These are phyloP conservation scores for Thelonectria blattea DNA, from an alignment of 2,329 filamentous ascomycete species.

Conservation along the genomic window DNA sequence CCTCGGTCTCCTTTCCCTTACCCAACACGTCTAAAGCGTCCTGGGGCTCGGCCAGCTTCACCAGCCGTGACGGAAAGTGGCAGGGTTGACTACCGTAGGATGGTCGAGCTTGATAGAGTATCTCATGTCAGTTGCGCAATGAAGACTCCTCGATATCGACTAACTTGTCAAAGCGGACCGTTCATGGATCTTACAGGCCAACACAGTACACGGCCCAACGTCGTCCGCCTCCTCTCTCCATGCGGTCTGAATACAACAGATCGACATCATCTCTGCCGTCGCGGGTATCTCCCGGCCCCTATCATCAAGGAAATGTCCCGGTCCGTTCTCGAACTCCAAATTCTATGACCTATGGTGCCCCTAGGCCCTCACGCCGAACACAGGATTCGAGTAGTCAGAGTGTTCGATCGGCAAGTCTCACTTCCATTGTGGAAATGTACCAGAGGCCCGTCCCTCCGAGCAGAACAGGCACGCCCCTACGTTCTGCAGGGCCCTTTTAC, in stretches of 20 bases:
- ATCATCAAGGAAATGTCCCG: not conserved
- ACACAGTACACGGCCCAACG: conserved; percentile 44
- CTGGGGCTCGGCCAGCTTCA: conserved; percentile 56
- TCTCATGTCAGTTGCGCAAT: conserved; percentile 49
- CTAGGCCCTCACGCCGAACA: conserved; percentile 42
- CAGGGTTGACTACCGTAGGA: conserved; percentile 55
- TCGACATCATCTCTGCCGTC: conserved; percentile 49
- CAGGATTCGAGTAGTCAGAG: conserved; percentile 45
- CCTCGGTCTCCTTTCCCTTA: conserved; percentile 66
- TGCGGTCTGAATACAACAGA: conserved; percentile 49
- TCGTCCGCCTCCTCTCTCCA: conserved; percentile 46
- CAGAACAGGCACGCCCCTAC: conserved; percentile 37
- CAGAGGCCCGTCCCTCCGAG: conserved; percentile 38
- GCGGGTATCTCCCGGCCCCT: conserved; percentile 31
- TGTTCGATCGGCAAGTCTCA: conserved; percentile 54
- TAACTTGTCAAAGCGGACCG: conserved; percentile 48
- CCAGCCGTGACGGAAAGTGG: conserved; percentile 57
- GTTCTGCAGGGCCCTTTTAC: conserved; percentile 49
- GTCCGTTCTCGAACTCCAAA: conserved; percentile 45
- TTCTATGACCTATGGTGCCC: conserved; percentile 38
- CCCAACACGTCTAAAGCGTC: conserved; percentile 61
- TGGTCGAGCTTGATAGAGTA: conserved; percentile 56
- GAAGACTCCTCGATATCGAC: not conserved
- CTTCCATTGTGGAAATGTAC: conserved; percentile 59
- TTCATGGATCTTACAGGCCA: conserved; percentile 50